Percentiles rank a stretch among this genome's conserved stretches.
phyloP scores from a whole-genome alignment of 2,329 filamentous ascomycete genomes.

The Trichoderma hamatum region DNA sequence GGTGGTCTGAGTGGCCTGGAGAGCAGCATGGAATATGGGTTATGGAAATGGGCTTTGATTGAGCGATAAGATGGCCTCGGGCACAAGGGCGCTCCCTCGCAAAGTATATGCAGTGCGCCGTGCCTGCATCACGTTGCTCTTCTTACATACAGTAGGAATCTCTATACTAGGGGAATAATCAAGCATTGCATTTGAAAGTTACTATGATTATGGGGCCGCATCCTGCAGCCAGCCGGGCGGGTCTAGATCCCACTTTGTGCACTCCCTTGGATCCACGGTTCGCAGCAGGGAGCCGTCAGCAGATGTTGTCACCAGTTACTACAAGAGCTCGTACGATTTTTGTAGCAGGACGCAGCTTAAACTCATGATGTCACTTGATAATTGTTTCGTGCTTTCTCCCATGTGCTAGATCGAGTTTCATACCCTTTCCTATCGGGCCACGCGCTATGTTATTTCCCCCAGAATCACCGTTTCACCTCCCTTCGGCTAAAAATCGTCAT shows the following conservation, averaged over 20 bases:
- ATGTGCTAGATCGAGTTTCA: neutral
- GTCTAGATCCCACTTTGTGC: neutral
- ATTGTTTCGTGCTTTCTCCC: neutral
- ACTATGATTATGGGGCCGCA: neutral
- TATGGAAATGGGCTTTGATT: constrained; percentile 12
- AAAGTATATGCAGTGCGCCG: neutral
- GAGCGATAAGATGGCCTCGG: constrained; percentile 10
- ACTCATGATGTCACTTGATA: neutral
- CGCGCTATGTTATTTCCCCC: neutral
- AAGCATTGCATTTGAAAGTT: constrained; percentile 23
- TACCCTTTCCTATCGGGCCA: neutral
- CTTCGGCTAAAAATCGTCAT: neutral
- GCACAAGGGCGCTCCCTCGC: neutral
- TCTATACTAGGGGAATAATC: constrained; percentile 23
- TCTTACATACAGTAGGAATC: constrained; percentile 20
- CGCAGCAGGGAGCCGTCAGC: neutral
- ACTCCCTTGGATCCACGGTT: neutral
- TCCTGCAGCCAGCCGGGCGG: neutral
- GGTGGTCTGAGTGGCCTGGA: neutral
- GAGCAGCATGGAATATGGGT: neutral
- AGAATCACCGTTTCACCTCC: neutral
- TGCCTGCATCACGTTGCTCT: constrained; percentile 21
- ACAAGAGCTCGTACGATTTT: neutral
- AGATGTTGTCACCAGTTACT: neutral
- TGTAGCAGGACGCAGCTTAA: neutral